These are phyloP conservation scores for Dispira simplex DNA, from an alignment of 192 early-diverging fungal species.

Conservation along the genomic window DNA sequence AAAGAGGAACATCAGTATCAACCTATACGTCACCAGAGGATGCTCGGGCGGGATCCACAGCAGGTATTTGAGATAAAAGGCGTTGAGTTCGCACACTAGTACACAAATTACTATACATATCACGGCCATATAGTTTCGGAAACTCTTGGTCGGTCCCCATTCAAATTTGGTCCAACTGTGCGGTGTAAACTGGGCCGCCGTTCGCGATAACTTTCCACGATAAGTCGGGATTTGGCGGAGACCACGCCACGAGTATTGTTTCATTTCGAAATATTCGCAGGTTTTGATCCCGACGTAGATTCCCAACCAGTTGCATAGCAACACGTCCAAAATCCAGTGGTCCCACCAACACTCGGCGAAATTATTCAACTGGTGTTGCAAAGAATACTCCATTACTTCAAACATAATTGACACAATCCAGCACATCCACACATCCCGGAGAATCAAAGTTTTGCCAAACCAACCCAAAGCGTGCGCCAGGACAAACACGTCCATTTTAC, in stretches of 20 bases:
- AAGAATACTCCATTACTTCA: constrained; percentile 90
- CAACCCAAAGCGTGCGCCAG: constrained; percentile 85
- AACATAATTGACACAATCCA: constrained; percentile 94
- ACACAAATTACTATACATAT: constrained; percentile 44
- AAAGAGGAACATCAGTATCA: constrained; percentile 72
- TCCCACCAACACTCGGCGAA: constrained; percentile 99
- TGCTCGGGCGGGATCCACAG: constrained; percentile 86
- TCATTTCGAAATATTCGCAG: constrained; percentile 92
- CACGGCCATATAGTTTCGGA: constrained; percentile 75
- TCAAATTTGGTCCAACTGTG: constrained; percentile 87
- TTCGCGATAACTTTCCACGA: constrained; percentile 74
- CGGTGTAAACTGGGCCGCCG: constrained; percentile 87
- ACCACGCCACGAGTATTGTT: constrained; percentile 92
- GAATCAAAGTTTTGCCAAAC: constrained; percentile 84
- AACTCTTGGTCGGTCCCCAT: constrained; percentile 78
- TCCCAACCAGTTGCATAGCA: constrained; percentile 87
- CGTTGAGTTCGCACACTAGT: constrained; percentile 67
- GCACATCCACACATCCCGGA: constrained; percentile 89
- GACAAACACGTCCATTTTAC: constrained; percentile 88
- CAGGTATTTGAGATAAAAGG: constrained; percentile 89
- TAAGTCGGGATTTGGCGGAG: constrained; percentile 69
- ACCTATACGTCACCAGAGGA: constrained; percentile 56
- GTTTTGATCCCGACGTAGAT: constrained; percentile 92
- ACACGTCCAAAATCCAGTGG: constrained; percentile 92
- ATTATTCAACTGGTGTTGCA: constrained; percentile 90